A percentile compares a stretch with the other conserved stretches of the same genome.
These are phyloP conservation scores for Fusarium penzigii DNA, from an alignment of 2,329 filamentous ascomycete genomes.

Conservation along the genomic window DNA sequence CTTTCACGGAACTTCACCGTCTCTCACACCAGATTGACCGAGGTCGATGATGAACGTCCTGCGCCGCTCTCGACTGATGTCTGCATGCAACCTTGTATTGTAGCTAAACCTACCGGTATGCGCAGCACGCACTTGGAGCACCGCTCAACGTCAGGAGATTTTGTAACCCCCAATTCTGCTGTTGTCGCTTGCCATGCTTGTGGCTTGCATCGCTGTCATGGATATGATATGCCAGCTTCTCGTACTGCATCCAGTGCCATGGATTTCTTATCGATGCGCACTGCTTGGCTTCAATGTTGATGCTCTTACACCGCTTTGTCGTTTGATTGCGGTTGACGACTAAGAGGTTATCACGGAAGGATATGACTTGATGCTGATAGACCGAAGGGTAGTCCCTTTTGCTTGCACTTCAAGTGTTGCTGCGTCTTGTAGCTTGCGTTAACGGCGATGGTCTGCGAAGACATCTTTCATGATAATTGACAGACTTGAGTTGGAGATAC, in stretches of 20 bases:
- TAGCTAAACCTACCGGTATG: constrained; percentile 19
- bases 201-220: background rate
- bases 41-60: constrained; percentile 9
- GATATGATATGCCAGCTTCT: background rate
- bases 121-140: constrained; percentile 1
- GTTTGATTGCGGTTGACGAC: background rate
- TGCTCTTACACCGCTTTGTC: background rate
- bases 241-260: background rate
- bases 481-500: background rate
- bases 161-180: background rate
- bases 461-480: background rate
- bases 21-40: constrained; percentile 6
- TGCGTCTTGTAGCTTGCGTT: background rate
- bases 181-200: background rate
- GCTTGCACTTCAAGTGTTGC: background rate
- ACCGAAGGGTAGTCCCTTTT: background rate
- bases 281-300: background rate
- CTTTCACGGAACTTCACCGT: background rate
- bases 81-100: constrained; percentile 21
- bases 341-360: background rate
- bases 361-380: background rate
- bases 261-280: no score
- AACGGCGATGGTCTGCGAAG: no score
- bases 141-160: background rate
- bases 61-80: constrained; percentile 24